These are phyloP conservation scores for Globisporangium paddicum DNA, from an alignment of 352 stramenopile genomes.

Conservation along the genomic window DNA sequence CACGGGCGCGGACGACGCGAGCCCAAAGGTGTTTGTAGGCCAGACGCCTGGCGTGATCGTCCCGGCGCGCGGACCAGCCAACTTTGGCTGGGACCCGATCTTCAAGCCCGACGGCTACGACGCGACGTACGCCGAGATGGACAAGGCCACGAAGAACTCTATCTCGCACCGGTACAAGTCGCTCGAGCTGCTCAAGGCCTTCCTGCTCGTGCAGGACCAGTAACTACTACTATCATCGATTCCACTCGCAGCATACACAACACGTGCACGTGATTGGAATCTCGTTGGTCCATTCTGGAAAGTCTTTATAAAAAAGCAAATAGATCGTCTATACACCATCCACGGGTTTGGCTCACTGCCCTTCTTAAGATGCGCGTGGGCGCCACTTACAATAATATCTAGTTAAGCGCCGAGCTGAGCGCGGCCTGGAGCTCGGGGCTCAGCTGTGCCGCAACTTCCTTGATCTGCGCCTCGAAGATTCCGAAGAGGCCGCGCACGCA, in stretches of 20 bases:
- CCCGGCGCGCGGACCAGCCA: conserved; percentile 71
- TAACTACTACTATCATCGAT: background rate
- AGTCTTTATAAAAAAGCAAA: conserved; percentile 12
- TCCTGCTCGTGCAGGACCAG: conserved; percentile 20
- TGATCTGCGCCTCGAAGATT: conserved; percentile 75
- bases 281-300: background rate
- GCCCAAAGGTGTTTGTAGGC: conserved; percentile 93
- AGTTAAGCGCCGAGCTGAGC: conserved; percentile 55
- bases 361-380: background rate
- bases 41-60: conserved; percentile 93
- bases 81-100: conserved; percentile 90
- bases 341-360: background rate
- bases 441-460: conserved; percentile 71
- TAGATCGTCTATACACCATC: conserved; percentile 14
- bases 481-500: conserved; percentile 62
- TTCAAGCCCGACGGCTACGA: conserved; percentile 86
- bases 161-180: conserved; percentile 89
- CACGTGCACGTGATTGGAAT: background rate
- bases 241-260: background rate
- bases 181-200: conserved; percentile 55
- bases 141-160: conserved; percentile 86
- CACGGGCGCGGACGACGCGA: conserved; percentile 36
- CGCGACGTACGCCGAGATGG: conserved; percentile 89
- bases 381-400: conserved; percentile 25
- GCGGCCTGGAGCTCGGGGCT: conserved; percentile 62